Evolutionary conservation across 1,139 yeast species (phyloP).

Genomic region (Zygosaccharomyces pseudobailii): DNA sequence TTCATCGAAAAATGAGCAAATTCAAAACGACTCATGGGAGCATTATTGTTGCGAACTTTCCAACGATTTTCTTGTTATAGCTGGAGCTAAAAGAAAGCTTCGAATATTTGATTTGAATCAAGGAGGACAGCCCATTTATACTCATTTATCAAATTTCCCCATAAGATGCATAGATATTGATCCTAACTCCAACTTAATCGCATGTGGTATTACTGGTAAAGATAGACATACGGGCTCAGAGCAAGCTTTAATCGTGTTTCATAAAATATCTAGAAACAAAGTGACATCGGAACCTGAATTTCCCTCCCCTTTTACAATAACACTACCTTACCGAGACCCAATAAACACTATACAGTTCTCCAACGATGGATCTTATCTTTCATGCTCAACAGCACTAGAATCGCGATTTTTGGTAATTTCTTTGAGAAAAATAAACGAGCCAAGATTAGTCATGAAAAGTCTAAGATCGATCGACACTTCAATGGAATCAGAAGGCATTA

Average conservation of each 20-base stretch:
- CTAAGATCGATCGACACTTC: slow-evolving; percentile 56
- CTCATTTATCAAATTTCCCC: slow-evolving; percentile 67
- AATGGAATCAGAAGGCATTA: slow-evolving; percentile 81
- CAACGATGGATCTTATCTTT: slow-evolving; percentile 58
- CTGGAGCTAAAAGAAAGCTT: slow-evolving; percentile 71
- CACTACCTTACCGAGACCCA: slow-evolving; percentile 83
- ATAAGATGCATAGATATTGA: slow-evolving; percentile 74
- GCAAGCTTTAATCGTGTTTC: slow-evolving; percentile 74
- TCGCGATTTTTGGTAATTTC: slow-evolving; percentile 73
- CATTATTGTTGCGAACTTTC: slow-evolving; percentile 63
- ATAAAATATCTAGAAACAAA: slow-evolving; percentile 36
- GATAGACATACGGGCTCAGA: slow-evolving; percentile 66
- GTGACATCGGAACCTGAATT: slow-evolving; percentile 21
- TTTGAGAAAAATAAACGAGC: slow-evolving; percentile 57
- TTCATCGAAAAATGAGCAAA: slow-evolving; percentile 3
- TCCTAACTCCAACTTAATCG: slow-evolving; percentile 58
- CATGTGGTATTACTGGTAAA: slow-evolving; percentile 78
- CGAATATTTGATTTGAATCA: slow-evolving; percentile 56
- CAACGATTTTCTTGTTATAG: slow-evolving; percentile 54
- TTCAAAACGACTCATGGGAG: slow-evolving; percentile 45
- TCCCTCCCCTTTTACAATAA: slow-evolving; percentile 57
- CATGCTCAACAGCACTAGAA: slow-evolving; percentile 83
- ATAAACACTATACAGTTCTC: slow-evolving; percentile 70
- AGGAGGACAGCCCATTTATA: slow-evolving; percentile 60
- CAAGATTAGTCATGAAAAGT: slow-evolving; percentile 66